These are phyloP conservation scores for Collybia sp. DNA, from an alignment of 768 basidiomycete species.

Conservation along the genomic window DNA sequence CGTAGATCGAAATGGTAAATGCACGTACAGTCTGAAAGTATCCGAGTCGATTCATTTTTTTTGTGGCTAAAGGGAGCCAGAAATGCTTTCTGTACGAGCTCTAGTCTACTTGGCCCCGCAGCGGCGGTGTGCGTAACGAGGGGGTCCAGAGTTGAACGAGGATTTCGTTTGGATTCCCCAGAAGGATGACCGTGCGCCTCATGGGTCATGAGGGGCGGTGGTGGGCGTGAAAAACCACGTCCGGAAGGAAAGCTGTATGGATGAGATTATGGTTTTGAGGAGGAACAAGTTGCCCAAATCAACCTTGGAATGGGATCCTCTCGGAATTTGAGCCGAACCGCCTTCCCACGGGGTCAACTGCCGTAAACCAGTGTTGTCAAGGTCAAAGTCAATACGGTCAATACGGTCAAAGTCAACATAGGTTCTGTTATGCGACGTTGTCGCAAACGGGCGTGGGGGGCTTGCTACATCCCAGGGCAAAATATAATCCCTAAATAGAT, in stretches of 20 bases:
- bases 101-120: constrained; percentile 43
- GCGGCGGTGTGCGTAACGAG: constrained; percentile 27
- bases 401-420: too few relatives aligned
- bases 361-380: too few relatives aligned
- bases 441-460: too few relatives aligned
- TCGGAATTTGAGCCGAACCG: too few relatives aligned
- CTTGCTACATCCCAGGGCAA: too few relatives aligned
- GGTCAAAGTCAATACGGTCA: too few relatives aligned
- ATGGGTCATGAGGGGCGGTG: constrained; percentile 27
- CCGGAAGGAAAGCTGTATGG: too few relatives aligned
- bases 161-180: constrained; percentile 31
- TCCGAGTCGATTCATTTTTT: constrained; percentile 66
- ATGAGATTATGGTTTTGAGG: too few relatives aligned
- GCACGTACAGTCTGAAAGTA: constrained; percentile 70
- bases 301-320: constrained; percentile 4
- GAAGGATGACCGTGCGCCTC: constrained; percentile 26
- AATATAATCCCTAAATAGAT: too few relatives aligned
- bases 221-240: not conserved
- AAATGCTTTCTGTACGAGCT: constrained; percentile 64
- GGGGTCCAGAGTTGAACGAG: constrained; percentile 33
- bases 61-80: constrained; percentile 67
- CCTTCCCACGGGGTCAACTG: too few relatives aligned
- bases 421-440: too few relatives aligned
- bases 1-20: constrained; percentile 1
- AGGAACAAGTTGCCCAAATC: constrained; percentile 10